Conservation (phyloP, 768 basidiomycete species). For the Lentinula sp. region DNA sequence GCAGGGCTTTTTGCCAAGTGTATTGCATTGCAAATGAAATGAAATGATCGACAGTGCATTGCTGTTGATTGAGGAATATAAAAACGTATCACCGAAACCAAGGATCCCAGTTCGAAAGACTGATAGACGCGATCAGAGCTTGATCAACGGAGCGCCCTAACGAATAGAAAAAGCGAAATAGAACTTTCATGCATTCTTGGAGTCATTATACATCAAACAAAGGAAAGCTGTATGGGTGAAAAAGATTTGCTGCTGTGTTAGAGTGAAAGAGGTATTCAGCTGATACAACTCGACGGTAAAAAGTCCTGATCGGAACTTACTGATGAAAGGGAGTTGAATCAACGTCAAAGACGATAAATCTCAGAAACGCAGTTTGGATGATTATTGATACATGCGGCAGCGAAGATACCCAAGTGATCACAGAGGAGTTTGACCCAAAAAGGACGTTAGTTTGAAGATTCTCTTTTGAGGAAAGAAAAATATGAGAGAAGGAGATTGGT, state of each 20-base stretch:
- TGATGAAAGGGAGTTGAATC: neutral
- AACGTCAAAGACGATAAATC: neutral
- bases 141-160: neutral
- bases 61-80: neutral
- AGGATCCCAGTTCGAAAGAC: too few species aligned
- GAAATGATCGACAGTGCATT: too few species aligned
- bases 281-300: too few species aligned
- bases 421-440: neutral
- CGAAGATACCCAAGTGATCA: neutral
- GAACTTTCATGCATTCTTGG: too few species aligned
- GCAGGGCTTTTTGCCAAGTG: neutral
- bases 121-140: neutral
- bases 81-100: neutral
- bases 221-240: too few species aligned
- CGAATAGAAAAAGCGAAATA: too few species aligned
- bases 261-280: too few species aligned
- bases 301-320: too few species aligned
- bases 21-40: too few species aligned
- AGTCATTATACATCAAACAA: too few species aligned
- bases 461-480: neutral
- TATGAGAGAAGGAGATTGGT: neutral
- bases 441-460: neutral
- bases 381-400: neutral
- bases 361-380: neutral
- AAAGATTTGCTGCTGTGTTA: too few species aligned